Base-by-base conservation (phyloP, 352 stramenopile genomes). In the Globisporangium nodosum region DNA sequence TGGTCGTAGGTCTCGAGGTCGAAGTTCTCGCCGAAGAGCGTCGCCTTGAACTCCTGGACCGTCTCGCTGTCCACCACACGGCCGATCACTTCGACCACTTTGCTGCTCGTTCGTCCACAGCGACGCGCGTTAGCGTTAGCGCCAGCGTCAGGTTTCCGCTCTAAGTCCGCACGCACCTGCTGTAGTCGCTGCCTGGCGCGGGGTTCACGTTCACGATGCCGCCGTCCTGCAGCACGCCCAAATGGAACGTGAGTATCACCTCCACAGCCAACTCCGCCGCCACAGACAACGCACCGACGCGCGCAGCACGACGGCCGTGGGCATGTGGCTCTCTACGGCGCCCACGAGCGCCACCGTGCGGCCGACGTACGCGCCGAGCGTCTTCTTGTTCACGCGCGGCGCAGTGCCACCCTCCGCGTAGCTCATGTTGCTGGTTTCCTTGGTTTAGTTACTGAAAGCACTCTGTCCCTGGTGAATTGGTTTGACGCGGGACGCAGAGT, bases 11-110 rank as follows among this genome's bases (percentile, higher is more conserved):
- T 88, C 52, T 84, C 78, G 49, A 94, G 64, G 47, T 93, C 85
- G 52, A 91, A 87, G 63, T 84, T 75, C 55, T 93, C 85, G 16
- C 81, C 80, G 50, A 91, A 94, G 53, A 86, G 79, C 63, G 83
- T 93, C 37, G 72, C 82, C 70, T 94, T 94, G 69, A 92, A 92
- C 67, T 94, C 83, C 58, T 93, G 68, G 51, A 94, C 71, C 47
- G 78, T 87, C 58, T 89, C 74, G 46, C 64, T 69, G 55, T 90
- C 77, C 51, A 81, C 55, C 13, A 93, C 85, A 21, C 78, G 78
- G 20, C 85, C 85, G 24, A 94, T 93, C 56, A 94, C 85, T 56
- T 94, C 85, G 50, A 94, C 83, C 18, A 87, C 74, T 71, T 93
- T 92, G 68, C 83, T 86, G 52, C 45, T 21, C 4, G 20, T 24